Percentiles rank a stretch among this genome's conserved stretches.
These are phyloP conservation scores for Lavandula angustifolia DNA, from an alignment of 257 asterid species.

Conservation along the genomic window DNA sequence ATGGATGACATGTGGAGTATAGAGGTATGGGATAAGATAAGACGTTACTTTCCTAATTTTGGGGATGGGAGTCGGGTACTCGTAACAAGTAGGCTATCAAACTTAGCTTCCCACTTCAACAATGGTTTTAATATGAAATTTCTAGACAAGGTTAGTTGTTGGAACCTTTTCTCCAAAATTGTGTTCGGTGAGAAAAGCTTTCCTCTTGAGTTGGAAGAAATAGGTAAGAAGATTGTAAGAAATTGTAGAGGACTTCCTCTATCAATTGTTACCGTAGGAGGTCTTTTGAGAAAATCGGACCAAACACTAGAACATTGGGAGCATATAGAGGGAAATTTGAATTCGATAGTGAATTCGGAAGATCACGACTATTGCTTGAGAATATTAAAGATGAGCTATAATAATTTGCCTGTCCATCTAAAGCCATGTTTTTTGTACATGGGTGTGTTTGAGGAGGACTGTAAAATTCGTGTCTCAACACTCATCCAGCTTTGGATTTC, in stretches of 20 bases:
- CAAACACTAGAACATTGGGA: not conserved
- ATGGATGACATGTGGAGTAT: too few relatives aligned
- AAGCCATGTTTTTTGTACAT: conserved; percentile 19
- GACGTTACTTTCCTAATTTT: too few relatives aligned
- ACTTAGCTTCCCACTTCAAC: not conserved
- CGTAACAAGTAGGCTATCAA: not conserved
- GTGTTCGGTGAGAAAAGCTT: not conserved
- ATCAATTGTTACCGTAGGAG: conserved; percentile 18
- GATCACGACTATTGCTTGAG: not conserved
- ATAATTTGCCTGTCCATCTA: not conserved
- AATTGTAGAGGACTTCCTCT: conserved; percentile 20
- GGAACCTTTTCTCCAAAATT: conserved; percentile 1
- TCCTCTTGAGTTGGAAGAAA: conserved; percentile 5
- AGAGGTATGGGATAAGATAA: too few relatives aligned
- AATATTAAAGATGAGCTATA: conserved; percentile 13
- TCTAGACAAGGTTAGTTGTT: not conserved
- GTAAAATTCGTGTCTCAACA: not conserved
- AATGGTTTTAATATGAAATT: not conserved
- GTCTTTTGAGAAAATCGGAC: not conserved
- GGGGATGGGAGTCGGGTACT: not conserved
- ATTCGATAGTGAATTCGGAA: conserved; percentile 10
- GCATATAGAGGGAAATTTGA: not conserved
- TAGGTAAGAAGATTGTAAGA: not conserved
- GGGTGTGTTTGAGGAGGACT: not conserved
- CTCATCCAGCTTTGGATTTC: not conserved